phyloP scores from a whole-genome alignment of 2,329 filamentous ascomycete genomes.

The Neopestalotiopsis clavispora region DNA sequence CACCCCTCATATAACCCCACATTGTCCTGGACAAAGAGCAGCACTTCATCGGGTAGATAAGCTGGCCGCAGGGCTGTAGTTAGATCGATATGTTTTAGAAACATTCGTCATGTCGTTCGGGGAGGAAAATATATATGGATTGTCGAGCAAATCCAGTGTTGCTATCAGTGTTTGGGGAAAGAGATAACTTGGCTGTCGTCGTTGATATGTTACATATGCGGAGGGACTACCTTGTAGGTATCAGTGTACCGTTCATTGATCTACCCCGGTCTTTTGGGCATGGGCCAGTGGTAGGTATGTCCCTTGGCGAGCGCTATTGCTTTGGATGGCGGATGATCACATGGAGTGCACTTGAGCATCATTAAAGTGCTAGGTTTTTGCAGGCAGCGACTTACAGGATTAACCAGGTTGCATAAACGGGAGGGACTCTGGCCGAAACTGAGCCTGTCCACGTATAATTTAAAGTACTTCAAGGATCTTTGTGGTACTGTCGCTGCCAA shows the following conservation, averaged over 20 bases:
- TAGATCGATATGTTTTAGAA: constrained; percentile 92
- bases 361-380: background rate
- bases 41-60: constrained; percentile 89
- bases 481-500: background rate
- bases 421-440: background rate
- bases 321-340: background rate
- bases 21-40: constrained; percentile 96
- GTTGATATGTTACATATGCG: background rate
- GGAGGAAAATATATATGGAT: background rate
- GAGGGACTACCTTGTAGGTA: no score
- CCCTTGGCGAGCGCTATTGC: background rate
- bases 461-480: background rate
- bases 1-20: constrained; percentile 98
- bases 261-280: background rate
- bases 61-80: constrained; percentile 94
- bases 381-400: background rate
- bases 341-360: background rate
- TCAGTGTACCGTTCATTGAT: background rate
- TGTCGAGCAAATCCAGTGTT: background rate
- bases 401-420: background rate
- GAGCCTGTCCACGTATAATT: background rate
- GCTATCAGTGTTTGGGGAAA: background rate
- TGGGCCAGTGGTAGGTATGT: background rate
- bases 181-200: background rate
- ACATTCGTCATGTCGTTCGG: constrained; percentile 77